These are phyloP conservation scores for Casuarina cunninghamiana DNA, from an alignment of 306 rosid genomes.

Conservation along the genomic window DNA sequence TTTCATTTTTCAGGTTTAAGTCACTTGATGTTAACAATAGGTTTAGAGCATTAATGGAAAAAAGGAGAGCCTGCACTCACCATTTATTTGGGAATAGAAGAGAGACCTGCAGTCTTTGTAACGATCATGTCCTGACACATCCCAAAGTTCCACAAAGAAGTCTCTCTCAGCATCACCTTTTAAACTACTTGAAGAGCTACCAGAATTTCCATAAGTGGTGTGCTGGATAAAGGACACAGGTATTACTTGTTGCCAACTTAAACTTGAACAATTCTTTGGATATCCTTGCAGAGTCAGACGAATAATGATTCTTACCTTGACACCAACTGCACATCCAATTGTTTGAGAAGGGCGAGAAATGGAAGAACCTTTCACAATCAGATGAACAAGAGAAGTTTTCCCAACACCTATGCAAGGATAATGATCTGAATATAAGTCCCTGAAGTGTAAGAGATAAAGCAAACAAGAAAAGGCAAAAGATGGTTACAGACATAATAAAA, in stretches of 20 bases:
- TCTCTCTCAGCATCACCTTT: slow-evolving; percentile 87
- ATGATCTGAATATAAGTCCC: slow-evolving; percentile 15
- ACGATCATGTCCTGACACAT: slow-evolving; percentile 95
- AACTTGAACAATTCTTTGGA: slow-evolving; percentile 22
- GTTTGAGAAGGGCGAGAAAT: slow-evolving; percentile 73
- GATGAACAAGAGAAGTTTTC: slow-evolving; percentile 84
- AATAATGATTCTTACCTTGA: slow-evolving; percentile 52
- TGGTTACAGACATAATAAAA: not conserved
- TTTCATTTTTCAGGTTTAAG: not conserved
- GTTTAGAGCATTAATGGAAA: slow-evolving; percentile 10
- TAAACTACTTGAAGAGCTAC: slow-evolving; percentile 88
- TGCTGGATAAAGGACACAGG: slow-evolving; percentile 48
- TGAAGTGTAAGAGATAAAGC: not conserved
- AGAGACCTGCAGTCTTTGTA: slow-evolving; percentile 93
- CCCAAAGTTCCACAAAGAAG: slow-evolving; percentile 97
- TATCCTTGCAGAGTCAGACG: slow-evolving; percentile 5
- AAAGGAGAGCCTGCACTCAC: slow-evolving; percentile 41
- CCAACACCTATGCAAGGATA: slow-evolving; percentile 72
- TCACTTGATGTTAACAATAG: slow-evolving; percentile 13
- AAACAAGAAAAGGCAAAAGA: not conserved
- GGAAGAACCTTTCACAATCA: slow-evolving; percentile 84
- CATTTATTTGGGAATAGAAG: slow-evolving; percentile 90
- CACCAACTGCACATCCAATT: slow-evolving; percentile 88
- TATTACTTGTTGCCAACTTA: slow-evolving; percentile 22
- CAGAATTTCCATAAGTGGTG: slow-evolving; percentile 68